Percentiles rank a stretch among this genome's conserved stretches.
Conservation (phyloP, 139 green algal genomes). For the Micromonas commoda region DNA sequence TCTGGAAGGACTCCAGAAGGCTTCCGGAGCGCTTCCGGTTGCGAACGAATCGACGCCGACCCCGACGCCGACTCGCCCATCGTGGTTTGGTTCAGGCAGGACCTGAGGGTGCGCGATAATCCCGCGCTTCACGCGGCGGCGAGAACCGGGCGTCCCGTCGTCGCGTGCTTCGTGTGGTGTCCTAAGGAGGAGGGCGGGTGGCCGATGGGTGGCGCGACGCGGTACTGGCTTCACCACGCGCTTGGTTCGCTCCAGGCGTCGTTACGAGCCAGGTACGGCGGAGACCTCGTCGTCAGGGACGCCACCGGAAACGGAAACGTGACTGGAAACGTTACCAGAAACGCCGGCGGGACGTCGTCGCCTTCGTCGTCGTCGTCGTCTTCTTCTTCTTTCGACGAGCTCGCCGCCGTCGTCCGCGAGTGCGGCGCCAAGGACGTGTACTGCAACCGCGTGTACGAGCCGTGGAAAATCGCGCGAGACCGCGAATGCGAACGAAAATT, state of each 20-base stretch:
- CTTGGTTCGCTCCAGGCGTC: not conserved
- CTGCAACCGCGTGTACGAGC: not conserved
- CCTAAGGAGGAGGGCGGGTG: not conserved
- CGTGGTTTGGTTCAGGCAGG: slow-evolving; percentile 1
- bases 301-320: not conserved
- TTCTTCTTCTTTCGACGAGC: not conserved
- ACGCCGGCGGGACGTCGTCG: too few species aligned
- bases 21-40: too few species aligned
- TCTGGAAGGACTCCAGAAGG: too few species aligned
- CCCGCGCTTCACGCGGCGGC: not conserved
- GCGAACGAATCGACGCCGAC: not conserved
- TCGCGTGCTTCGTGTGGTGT: slow-evolving; percentile 7
- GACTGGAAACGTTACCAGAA: too few species aligned
- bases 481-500: not conserved
- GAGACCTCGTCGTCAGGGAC: not conserved
- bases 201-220: not conserved
- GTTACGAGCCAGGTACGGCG: not conserved
- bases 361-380: too few species aligned
- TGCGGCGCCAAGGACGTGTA: not conserved
- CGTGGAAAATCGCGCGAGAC: not conserved
- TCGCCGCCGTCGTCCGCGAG: not conserved
- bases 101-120: slow-evolving; percentile 1
- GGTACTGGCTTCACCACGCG: not conserved
- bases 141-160: not conserved
- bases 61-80: not conserved